These are phyloP conservation scores for Purpureocillium takamizusanense DNA, from an alignment of 2,329 filamentous ascomycete genomes.

Conservation along the genomic window DNA sequence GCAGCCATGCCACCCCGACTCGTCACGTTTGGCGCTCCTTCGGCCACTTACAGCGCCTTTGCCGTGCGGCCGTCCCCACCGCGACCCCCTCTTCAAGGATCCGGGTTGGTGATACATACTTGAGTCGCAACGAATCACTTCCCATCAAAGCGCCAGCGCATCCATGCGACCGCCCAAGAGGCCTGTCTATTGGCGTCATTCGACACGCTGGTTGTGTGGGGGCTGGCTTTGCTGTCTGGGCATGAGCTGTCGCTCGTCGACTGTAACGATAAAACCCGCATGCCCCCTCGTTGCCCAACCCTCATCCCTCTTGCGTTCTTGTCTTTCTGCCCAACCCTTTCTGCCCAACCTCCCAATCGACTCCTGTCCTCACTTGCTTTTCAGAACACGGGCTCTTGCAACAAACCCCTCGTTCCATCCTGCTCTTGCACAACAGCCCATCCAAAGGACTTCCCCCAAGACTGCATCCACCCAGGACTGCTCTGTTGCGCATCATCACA, in stretches of 20 bases:
- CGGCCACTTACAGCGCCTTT: slow-evolving; percentile 26
- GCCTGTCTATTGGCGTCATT: slow-evolving; percentile 13
- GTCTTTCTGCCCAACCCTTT: slow-evolving; percentile 29
- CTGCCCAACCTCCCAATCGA: slow-evolving; percentile 24
- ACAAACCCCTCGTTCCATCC: slow-evolving; percentile 9
- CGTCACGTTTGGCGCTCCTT: slow-evolving; percentile 20
- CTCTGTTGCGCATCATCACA: slow-evolving; percentile 17
- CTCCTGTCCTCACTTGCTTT: slow-evolving; percentile 12
- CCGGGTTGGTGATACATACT: slow-evolving; percentile 29
- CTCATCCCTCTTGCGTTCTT: slow-evolving; percentile 15
- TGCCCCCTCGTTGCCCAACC: slow-evolving; percentile 35
- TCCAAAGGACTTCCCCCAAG: slow-evolving; percentile 5
- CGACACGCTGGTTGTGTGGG: slow-evolving; percentile 14
- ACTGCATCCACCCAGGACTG: slow-evolving; percentile 14
- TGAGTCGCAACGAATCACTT: slow-evolving; percentile 24
- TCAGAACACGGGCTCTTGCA: slow-evolving; percentile 2
- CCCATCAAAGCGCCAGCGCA: slow-evolving; percentile 37
- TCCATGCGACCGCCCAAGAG: slow-evolving; percentile 38
- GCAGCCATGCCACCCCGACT: slow-evolving; percentile 32
- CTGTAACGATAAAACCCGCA: slow-evolving; percentile 39
- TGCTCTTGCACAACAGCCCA: slow-evolving; percentile 11
- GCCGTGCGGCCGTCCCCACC: slow-evolving; percentile 22
- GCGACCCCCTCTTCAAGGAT: slow-evolving; percentile 20
- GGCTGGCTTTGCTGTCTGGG: slow-evolving; percentile 9
- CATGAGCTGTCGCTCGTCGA: slow-evolving; percentile 17